Percentiles rank a stretch among this genome's conserved stretches.
Evolutionary conservation across 495 filamentous ascomycete species (phyloP).

Genomic region (Aspergillus heteromorphus): DNA sequence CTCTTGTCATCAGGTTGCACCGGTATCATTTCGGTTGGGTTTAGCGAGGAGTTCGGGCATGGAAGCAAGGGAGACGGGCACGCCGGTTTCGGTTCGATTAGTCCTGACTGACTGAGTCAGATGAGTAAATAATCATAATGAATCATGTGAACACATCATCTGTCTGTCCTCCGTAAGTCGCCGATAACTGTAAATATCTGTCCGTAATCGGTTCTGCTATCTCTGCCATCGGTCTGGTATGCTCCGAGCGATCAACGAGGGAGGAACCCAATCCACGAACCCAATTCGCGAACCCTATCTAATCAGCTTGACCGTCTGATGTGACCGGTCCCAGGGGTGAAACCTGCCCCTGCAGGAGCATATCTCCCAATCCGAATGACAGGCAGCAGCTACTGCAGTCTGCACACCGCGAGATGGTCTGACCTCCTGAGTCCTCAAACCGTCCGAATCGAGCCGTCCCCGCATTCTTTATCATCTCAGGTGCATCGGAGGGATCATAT

Average conservation of each 20-base stretch:
- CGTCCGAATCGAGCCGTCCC: not conserved
- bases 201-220: too few species aligned
- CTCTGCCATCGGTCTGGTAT: too few species aligned
- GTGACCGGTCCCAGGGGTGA: not conserved
- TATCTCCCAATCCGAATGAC: not conserved
- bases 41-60: constrained; percentile 20
- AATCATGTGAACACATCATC: not conserved
- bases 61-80: constrained; percentile 11
- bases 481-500: not conserved
- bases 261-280: not conserved
- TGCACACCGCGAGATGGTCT: not conserved
- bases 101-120: not conserved
- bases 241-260: not conserved
- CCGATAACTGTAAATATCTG: not conserved
- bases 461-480: not conserved
- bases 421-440: not conserved
- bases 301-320: not conserved
- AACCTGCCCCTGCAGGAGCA: not conserved
- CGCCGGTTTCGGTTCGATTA: constrained; percentile 1
- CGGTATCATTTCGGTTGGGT: constrained; percentile 1
- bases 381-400: not conserved
- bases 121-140: not conserved
- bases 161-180: not conserved
- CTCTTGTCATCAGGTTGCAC: not conserved
- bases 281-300: not conserved